Evolutionary conservation across 2,329 filamentous ascomycete genomes (phyloP).

Genomic region (Fusarium graminum): DNA sequence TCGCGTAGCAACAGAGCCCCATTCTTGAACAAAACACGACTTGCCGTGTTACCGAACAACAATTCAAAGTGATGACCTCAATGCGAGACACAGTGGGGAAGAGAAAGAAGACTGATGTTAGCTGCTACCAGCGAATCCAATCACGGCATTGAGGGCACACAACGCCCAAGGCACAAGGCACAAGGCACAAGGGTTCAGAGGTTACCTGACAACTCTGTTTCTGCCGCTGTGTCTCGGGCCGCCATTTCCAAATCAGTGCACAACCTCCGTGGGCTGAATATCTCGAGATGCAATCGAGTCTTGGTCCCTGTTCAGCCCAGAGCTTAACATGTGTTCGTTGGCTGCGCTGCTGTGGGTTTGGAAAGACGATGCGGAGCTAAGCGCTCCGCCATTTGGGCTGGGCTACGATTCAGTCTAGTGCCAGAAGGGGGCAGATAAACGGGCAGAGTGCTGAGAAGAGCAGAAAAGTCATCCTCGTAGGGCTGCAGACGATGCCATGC

Average conservation of each 20-base stretch:
- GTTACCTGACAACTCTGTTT: slow-evolving; percentile 28
- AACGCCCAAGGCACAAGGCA: slow-evolving; percentile 13
- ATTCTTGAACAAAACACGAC: too few species aligned
- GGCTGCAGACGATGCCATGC: slow-evolving; percentile 39
- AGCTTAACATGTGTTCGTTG: slow-evolving; percentile 14
- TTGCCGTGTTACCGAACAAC: slow-evolving; percentile 18
- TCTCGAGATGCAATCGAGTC: slow-evolving; percentile 21
- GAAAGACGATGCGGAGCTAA: slow-evolving; percentile 15
- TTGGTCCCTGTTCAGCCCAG: slow-evolving; percentile 7
- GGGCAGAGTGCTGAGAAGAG: background rate
- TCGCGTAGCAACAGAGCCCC: background rate
- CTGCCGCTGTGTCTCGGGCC: slow-evolving; percentile 23
- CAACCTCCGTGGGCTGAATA: slow-evolving; percentile 37
- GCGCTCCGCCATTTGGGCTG: slow-evolving; percentile 26
- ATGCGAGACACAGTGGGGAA: slow-evolving; percentile 35
- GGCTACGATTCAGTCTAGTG: background rate
- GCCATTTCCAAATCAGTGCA: slow-evolving; percentile 41
- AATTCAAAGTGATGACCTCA: slow-evolving; percentile 33
- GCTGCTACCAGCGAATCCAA: slow-evolving; percentile 17
- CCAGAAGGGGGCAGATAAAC: background rate
- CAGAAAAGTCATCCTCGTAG: slow-evolving; percentile 30
- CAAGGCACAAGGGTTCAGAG: slow-evolving; percentile 11
- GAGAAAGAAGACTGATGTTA: slow-evolving; percentile 25
- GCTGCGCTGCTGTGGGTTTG: slow-evolving; percentile 9
- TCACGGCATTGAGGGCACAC: background rate